Conservation (phyloP, 257 asterid genomes). For the Ilex asprella region DNA sequence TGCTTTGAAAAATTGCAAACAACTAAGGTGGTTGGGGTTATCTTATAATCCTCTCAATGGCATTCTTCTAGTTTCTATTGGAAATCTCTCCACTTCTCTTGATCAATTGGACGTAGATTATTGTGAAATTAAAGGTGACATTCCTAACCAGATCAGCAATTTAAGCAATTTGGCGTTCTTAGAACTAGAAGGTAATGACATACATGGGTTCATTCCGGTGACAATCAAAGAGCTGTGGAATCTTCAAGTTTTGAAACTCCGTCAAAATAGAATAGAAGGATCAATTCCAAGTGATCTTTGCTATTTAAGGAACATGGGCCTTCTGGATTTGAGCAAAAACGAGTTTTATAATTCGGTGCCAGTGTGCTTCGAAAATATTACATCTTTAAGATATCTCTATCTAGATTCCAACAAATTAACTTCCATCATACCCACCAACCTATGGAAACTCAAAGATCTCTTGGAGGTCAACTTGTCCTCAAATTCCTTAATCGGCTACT, state of each 20-base stretch:
- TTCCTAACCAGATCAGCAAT: slow-evolving; percentile 29
- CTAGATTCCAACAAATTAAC: slow-evolving; percentile 17
- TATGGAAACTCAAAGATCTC: slow-evolving; percentile 24
- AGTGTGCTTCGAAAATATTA: slow-evolving; percentile 19
- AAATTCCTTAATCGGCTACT: slow-evolving; percentile 17
- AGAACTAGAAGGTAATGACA: slow-evolving; percentile 13
- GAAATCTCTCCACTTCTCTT: slow-evolving; percentile 27
- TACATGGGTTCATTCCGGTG: slow-evolving; percentile 17
- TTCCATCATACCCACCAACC: slow-evolving; percentile 17
- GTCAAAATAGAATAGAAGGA: slow-evolving; percentile 16
- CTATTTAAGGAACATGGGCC: slow-evolving; percentile 8
- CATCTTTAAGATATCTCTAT: not conserved
- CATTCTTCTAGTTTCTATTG: slow-evolving; percentile 21
- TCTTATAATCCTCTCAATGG: slow-evolving; percentile 9
- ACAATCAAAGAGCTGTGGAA: slow-evolving; percentile 10
- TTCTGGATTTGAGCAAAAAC: slow-evolving; percentile 4
- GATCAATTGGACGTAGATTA: not conserved
- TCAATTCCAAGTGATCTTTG: slow-evolving; percentile 13
- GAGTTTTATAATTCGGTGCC: slow-evolving; percentile 21
- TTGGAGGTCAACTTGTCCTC: slow-evolving; percentile 16
- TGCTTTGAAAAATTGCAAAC: slow-evolving; percentile 9
- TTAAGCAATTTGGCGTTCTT: slow-evolving; percentile 19
- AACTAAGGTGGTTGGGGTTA: not conserved
- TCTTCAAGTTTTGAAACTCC: slow-evolving; percentile 15
- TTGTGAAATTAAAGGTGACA: slow-evolving; percentile 15